Percentiles rank a stretch among this genome's conserved stretches.
phyloP scores from a whole-genome alignment of 345 rosid species.

The Murraya paniculata region DNA sequence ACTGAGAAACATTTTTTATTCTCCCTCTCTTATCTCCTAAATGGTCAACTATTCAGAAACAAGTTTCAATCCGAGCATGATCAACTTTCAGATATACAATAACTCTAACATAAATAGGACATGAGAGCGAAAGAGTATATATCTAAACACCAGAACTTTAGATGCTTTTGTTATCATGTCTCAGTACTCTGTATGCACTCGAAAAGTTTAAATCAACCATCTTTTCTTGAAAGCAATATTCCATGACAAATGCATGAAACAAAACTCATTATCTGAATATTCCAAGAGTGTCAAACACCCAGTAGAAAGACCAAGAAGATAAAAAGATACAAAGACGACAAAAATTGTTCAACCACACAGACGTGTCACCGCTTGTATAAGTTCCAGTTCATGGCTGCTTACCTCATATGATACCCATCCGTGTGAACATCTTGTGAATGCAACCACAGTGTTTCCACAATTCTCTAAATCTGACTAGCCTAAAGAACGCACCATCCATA shows the following conservation, averaged over 20 bases:
- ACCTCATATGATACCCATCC: neutral
- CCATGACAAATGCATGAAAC: neutral
- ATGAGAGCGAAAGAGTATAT: constrained; percentile 5
- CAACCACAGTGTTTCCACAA: neutral
- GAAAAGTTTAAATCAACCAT: neutral
- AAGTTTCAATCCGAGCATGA: neutral
- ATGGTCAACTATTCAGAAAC: neutral
- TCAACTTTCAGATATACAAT: neutral
- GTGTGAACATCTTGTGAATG: constrained; percentile 1
- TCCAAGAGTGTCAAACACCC: constrained; percentile 4
- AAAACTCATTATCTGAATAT: neutral
- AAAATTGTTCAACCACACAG: neutral
- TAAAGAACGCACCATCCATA: constrained; percentile 3
- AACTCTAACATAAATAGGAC: neutral
- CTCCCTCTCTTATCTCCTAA: neutral
- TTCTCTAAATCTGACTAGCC: neutral
- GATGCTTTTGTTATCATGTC: neutral
- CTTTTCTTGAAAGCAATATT: neutral
- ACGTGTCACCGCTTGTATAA: neutral
- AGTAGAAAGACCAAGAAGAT: neutral
- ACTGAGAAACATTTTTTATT: neutral
- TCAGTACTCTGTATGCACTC: neutral
- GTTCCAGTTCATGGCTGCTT: neutral
- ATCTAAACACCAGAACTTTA: neutral
- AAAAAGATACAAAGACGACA: neutral